phyloP scores from a whole-genome alignment of 176 grass and related monocot genomes.

The Lolium rigidum region DNA sequence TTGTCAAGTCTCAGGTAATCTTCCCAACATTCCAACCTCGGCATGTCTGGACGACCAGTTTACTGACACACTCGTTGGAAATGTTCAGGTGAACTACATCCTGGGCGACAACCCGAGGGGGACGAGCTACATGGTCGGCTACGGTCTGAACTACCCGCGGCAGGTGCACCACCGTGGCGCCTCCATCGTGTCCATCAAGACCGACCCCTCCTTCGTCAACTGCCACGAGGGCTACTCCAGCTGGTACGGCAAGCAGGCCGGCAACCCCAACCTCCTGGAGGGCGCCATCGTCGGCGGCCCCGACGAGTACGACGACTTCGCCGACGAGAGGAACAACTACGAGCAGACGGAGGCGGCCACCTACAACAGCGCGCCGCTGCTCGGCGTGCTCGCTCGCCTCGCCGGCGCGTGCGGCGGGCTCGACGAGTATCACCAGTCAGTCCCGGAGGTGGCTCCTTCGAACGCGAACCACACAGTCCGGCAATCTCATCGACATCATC shows the following conservation, averaged over 20 bases:
- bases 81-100: constrained; percentile 74
- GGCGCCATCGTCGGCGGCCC: constrained; percentile 94
- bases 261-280: constrained; percentile 77
- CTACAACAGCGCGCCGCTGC: constrained; percentile 87
- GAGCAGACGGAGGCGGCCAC: constrained; percentile 93
- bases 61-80: too few relatives aligned
- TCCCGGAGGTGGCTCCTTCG: constrained; percentile 7
- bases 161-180: constrained; percentile 94
- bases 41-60: too few relatives aligned
- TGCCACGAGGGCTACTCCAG: constrained; percentile 68
- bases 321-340: constrained; percentile 88
- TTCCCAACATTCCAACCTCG: not conserved
- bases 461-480: constrained; percentile 5
- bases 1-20: constrained; percentile 73
- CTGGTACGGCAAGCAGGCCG: constrained; percentile 60
- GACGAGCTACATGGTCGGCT: constrained; percentile 97
- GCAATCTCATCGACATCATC: constrained; percentile 17
- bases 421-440: constrained; percentile 44
- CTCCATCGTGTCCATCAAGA: constrained; percentile 79
- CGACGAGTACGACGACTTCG: constrained; percentile 83
- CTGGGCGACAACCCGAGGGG: constrained; percentile 86
- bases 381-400: constrained; percentile 86
- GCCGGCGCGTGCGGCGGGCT: constrained; percentile 60
- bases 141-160: constrained; percentile 67
- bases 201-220: constrained; percentile 65